These are phyloP conservation scores for Phascolomyces articulosus DNA, from an alignment of 371 early-diverging fungal genomes.

Conservation along the genomic window DNA sequence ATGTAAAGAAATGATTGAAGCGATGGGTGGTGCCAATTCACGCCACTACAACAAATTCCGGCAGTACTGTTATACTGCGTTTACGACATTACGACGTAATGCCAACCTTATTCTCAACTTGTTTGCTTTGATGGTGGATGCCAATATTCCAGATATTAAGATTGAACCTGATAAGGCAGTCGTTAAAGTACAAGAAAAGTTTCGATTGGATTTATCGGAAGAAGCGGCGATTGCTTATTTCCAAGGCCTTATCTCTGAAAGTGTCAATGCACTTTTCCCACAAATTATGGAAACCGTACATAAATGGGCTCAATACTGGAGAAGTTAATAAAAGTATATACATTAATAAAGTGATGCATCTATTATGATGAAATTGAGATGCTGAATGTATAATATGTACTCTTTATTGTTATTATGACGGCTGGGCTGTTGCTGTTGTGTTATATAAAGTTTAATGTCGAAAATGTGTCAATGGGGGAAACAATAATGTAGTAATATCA, in stretches of 20 bases:
- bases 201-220: conserved; percentile 89
- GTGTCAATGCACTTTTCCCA: conserved; percentile 93
- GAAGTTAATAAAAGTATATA: conserved; percentile 56
- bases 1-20: conserved; percentile 98
- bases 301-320: conserved; percentile 92
- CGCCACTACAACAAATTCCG: conserved; percentile 85
- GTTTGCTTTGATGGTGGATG: conserved; percentile 94
- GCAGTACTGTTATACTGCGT: conserved; percentile 91
- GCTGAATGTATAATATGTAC: too few species aligned
- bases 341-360: too few species aligned
- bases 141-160: conserved; percentile 94
- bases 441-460: too few species aligned
- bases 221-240: conserved; percentile 95
- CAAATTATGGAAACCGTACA: conserved; percentile 98
- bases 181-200: conserved; percentile 93
- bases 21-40: conserved; percentile 93
- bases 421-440: too few species aligned
- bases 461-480: too few species aligned
- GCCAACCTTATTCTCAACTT: conserved; percentile 94
- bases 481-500: too few species aligned
- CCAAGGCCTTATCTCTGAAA: conserved; percentile 89
- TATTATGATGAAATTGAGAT: too few species aligned
- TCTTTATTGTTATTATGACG: too few species aligned
- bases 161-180: conserved; percentile 97
- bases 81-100: conserved; percentile 87